Percentiles rank a stretch among this genome's conserved stretches.
phyloP scores from a whole-genome alignment of 2,329 filamentous ascomycete species.

The Pseudocercospora vitis region DNA sequence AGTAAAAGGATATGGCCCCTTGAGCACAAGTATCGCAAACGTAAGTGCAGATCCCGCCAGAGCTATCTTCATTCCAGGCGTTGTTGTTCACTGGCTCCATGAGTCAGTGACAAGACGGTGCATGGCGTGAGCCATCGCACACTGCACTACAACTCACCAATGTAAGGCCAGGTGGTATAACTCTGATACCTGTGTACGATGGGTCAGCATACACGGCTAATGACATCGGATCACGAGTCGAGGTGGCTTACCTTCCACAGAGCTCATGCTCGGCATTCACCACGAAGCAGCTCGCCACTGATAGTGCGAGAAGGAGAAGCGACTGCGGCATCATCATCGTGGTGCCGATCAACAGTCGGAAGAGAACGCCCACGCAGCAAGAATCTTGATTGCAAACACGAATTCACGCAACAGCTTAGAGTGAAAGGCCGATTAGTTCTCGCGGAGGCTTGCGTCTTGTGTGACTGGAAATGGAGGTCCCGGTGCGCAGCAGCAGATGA shows the following conservation, averaged over 20 bases:
- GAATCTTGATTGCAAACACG: slow-evolving; percentile 7
- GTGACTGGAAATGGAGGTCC: slow-evolving; percentile 13
- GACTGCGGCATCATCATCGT: slow-evolving; percentile 13
- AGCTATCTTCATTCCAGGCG: slow-evolving; percentile 22
- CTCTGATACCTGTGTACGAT: slow-evolving; percentile 16
- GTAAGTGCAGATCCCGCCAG: slow-evolving; percentile 21
- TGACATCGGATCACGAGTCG: no score
- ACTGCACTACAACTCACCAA: neutral
- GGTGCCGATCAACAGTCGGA: slow-evolving; percentile 17
- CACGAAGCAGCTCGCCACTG: neutral
- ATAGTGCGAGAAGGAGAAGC: slow-evolving; percentile 1
- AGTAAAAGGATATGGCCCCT: slow-evolving; percentile 11
- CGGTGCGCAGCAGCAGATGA: neutral
- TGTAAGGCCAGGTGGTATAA: slow-evolving; percentile 13
- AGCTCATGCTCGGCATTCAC: slow-evolving; percentile 15
- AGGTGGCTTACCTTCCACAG: slow-evolving; percentile 11
- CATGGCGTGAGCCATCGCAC: neutral
- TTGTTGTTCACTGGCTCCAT: slow-evolving; percentile 20
- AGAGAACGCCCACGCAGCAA: neutral
- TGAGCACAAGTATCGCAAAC: slow-evolving; percentile 14
- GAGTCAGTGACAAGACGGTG: neutral
- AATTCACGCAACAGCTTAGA: no score
- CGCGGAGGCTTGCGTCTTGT: slow-evolving; percentile 16
- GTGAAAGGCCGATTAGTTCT: slow-evolving; percentile 13
- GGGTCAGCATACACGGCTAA: no score